These are phyloP conservation scores for Cryptococcus amylolentus DNA, from an alignment of 1,284 basidiomycete species.

Conservation along the genomic window DNA sequence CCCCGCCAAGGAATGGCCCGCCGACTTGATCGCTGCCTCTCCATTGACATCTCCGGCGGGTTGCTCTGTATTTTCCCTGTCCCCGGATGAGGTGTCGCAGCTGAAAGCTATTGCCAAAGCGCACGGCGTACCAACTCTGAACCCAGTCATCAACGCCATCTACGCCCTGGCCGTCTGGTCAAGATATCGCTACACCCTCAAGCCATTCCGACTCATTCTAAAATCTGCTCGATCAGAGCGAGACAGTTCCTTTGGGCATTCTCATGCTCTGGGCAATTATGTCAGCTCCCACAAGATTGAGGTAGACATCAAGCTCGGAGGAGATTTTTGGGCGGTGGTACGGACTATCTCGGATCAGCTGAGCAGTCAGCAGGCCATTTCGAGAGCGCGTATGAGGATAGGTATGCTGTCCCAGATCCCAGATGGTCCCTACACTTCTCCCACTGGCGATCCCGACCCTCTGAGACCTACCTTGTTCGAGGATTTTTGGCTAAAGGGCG, in stretches of 20 bases:
- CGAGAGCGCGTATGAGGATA: conserved; percentile 20
- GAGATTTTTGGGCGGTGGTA: conserved; percentile 27
- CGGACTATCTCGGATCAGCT: conserved; percentile 8
- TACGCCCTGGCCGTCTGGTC: conserved; percentile 29
- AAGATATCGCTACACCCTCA: conserved; percentile 4
- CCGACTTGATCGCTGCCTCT: conserved; percentile 1
- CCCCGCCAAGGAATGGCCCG: conserved; percentile 26
- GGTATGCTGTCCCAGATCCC: conserved; percentile 37
- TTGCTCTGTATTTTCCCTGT: conserved; percentile 18
- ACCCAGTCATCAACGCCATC: conserved; percentile 31
- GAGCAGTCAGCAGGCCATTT: conserved; percentile 2
- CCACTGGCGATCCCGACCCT: conserved; percentile 16
- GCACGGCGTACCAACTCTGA: conserved; percentile 29
- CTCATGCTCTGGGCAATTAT: conserved; percentile 31
- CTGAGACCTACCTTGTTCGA: conserved; percentile 37
- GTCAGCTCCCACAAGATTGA: conserved; percentile 17
- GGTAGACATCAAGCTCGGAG: not conserved
- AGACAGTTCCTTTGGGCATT: conserved; percentile 18
- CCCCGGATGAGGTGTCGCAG: conserved; percentile 5
- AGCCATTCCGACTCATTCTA: conserved; percentile 7
- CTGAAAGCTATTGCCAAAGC: conserved; percentile 21
- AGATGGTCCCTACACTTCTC: conserved; percentile 13
- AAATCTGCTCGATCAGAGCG: conserved; percentile 29
- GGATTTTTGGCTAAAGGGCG: conserved; percentile 24
- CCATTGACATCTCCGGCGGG: conserved; percentile 9